Percentiles rank a stretch among this genome's conserved stretches.
These are phyloP conservation scores for Chaetomium globosum DNA, from an alignment of 2,329 filamentous ascomycete genomes.

Conservation along the genomic window DNA sequence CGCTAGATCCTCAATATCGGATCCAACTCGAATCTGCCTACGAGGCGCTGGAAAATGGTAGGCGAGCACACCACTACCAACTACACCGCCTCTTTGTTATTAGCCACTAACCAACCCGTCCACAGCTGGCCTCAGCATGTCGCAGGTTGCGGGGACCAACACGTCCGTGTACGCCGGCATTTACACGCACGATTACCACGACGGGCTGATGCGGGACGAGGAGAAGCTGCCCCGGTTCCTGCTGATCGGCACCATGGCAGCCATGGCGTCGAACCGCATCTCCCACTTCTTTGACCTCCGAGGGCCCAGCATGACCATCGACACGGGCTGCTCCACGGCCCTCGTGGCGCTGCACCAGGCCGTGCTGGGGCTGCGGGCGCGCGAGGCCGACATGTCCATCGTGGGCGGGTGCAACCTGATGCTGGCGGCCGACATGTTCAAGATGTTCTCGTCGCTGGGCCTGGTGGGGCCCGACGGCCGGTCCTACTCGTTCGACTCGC, in stretches of 20 bases:
- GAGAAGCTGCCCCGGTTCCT: background rate
- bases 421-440: constrained; percentile 14
- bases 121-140: background rate
- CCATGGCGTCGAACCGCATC: constrained; percentile 28
- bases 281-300: constrained; percentile 27
- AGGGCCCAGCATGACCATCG: constrained; percentile 26
- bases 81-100: background rate
- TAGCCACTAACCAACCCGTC: too few relatives aligned
- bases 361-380: constrained; percentile 14
- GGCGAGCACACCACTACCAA: background rate
- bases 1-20: too few relatives aligned
- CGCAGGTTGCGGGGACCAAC: constrained; percentile 1
- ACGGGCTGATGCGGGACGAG: background rate
- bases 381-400: constrained; percentile 17
- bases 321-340: constrained; percentile 24
- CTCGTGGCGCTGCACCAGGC: constrained; percentile 23
- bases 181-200: constrained; percentile 10
- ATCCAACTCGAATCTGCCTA: too few relatives aligned
- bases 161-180: constrained; percentile 6
- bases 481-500: constrained; percentile 38
- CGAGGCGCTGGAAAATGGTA: too few relatives aligned
- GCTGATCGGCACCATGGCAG: background rate
- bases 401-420: constrained; percentile 15
- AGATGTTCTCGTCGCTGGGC: background rate
- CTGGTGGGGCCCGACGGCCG: too few relatives aligned